Base-by-base conservation (phyloP, 2,329 filamentous ascomycete genomes). In the Colletotrichum sp. region DNA sequence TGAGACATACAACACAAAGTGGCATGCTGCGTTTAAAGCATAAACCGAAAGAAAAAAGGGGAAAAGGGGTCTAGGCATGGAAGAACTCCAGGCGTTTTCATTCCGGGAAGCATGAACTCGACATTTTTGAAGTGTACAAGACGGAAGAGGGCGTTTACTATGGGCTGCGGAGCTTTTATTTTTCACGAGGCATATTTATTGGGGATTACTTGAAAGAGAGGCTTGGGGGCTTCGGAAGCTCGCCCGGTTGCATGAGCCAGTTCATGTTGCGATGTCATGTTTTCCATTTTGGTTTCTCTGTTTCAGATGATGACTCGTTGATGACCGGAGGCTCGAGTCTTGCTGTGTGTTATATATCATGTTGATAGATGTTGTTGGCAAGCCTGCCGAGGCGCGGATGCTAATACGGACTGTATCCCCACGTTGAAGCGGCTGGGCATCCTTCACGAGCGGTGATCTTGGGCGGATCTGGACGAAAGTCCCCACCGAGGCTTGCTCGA, bases 1-100 rank as follows among this genome's bases (percentile, higher is more conserved):
- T 79, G 87, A 87, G 67, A 83, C 81, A 32, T 92, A 88, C 79
- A 85, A 85, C 77, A 82, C 88, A 67, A 85, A 86, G 72, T 89
- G 89, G 88, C 86, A 83, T 77, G 81, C 83, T 43, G 83, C 85
- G 12, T 88, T 88, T 75, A 91, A 77, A 86, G 72, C 52, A 82
- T 68, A 30, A 28, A 60, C 30, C 86, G 86, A 72, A 87, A 89
- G 74, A 88, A 67, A 55, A 43, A 18, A 43, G 7, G 28, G 43
- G 16, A 61, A 69, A 32, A 24, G 34, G 66, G 74, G 66, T 48
- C 18, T 18, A 71, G 55, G 28, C 39, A 67, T 24, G 24, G 59
- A 52, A 48, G 61, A 65, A 48, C 60, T 57, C 59, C 71, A 76
- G 67, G 75, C 67, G 72, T 75, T 75, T 71, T 63, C 43, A 59